A percentile compares a stretch with the other conserved stretches of the same genome.
Conservation (phyloP, 495 filamentous ascomycete genomes). For the Aspergillus ellipticus region DNA sequence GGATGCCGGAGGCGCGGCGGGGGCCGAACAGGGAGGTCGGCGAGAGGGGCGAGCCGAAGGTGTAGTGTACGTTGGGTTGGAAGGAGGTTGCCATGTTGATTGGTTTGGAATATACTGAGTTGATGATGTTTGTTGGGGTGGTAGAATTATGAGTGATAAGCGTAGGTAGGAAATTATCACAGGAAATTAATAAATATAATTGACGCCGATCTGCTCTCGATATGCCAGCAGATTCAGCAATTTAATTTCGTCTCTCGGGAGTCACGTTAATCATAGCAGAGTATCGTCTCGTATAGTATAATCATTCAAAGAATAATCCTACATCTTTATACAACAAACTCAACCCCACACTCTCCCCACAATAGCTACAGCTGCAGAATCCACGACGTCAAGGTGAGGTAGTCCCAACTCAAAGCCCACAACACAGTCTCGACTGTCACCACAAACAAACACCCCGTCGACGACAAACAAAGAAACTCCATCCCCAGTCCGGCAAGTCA, state of each 20-base stretch:
- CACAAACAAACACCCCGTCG: too few species aligned
- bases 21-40: conserved; percentile 7
- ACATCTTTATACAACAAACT: too few species aligned
- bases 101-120: too few species aligned
- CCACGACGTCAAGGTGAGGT: conserved; percentile 1
- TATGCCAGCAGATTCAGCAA: too few species aligned
- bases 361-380: not conserved
- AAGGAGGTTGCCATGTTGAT: conserved; percentile 9
- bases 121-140: not conserved
- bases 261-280: not conserved
- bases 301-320: too few species aligned
- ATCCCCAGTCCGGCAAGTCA: too few species aligned
- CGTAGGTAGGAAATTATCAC: too few species aligned
- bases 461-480: too few species aligned
- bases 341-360: not conserved
- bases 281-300: too few species aligned
- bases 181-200: too few species aligned
- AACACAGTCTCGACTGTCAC: not conserved
- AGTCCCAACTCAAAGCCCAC: not conserved
- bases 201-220: too few species aligned
- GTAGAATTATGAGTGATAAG: too few species aligned
- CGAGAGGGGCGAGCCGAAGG: conserved; percentile 5
- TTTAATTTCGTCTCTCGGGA: not conserved
- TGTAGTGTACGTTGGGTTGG: conserved; percentile 11
- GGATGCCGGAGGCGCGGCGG: not conserved